Base-by-base conservation (phyloP, 345 rosid species). In the Hypericum perforatum region DNA sequence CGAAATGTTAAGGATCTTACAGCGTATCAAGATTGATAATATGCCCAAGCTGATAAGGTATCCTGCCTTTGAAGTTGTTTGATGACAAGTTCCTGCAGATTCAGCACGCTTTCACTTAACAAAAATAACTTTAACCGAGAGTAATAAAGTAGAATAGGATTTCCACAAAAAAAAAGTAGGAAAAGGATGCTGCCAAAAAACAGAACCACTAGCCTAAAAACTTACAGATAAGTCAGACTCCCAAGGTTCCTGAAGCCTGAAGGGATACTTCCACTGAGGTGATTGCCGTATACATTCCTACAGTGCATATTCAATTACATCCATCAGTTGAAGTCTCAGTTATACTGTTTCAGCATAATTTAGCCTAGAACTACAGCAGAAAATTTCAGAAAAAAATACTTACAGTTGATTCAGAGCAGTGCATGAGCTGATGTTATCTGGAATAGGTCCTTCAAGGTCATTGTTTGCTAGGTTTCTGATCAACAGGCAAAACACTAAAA, bases 161-260 rank as follows among this genome's bases (percentile, higher is more conserved):
- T 12, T 5, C 6, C 6, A 9, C 2, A 5, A 12, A 37, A 9
- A 43, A 57, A 32, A 5, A 16, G 10, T 13, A 7, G 2, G 0
- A 43, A 15, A 9, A 6, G 8, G 0, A 56, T 6, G 7, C 36
- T 22, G 32, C 32, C 32, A 1, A 1, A 22, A 22, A 22, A 22
- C 1, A 22, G 32, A 22, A 22, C 32, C 32, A 22, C 4, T 22
- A 22, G 32, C 8, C 37, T 7, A 9, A 37, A 32, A 44, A 63
- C 97, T 68, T 76, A 94, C 99, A 94, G 64, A 70, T 84, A 84
- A 12, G 99, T 94, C 77, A 94, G 65, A 70, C 99, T 94, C 60
- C 74, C 80, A 0, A 89, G 79, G 58, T 79, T 72, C 45, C 67
- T 78, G 68, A 94, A 89, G n/a, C 84, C 77, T 6, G 76, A 57